Percentiles rank a stretch among this genome's conserved stretches.
phyloP scores from a whole-genome alignment of 1,284 basidiomycete species.

The Leccinum variabile region DNA sequence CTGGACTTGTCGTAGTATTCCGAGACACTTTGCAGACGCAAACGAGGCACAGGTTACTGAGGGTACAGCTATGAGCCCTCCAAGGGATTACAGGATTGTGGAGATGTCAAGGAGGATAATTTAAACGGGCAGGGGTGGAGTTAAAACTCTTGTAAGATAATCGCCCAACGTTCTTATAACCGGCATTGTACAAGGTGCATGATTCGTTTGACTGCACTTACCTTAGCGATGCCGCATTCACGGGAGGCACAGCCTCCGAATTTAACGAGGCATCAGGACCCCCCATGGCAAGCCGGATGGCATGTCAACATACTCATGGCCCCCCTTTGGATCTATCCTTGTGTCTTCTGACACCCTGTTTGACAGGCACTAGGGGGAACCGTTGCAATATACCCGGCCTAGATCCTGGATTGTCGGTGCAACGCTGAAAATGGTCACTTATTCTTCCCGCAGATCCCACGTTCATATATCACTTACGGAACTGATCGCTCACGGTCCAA shows the following conservation, averaged over 20 bases:
- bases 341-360: constrained; percentile 35
- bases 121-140: constrained; percentile 34
- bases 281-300: constrained; percentile 28
- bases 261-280: constrained; percentile 33
- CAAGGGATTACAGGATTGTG: constrained; percentile 20
- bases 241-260: constrained; percentile 32
- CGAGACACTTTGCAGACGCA: not conserved
- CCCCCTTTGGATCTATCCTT: constrained; percentile 21
- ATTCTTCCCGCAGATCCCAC: constrained; percentile 19
- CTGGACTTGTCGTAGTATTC: constrained; percentile 21
- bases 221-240: constrained; percentile 41
- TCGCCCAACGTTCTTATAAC: constrained; percentile 37
- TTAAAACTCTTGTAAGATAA: constrained; percentile 39
- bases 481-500: constrained; percentile 36
- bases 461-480: constrained; percentile 37
- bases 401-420: constrained; percentile 37
- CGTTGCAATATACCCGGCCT: constrained; percentile 21
- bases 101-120: constrained; percentile 28
- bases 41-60: constrained; percentile 11
- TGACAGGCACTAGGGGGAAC: constrained; percentile 32
- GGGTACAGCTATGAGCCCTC: constrained; percentile 14
- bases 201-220: constrained; percentile 20
- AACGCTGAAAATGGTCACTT: constrained; percentile 27
- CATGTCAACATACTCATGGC: constrained; percentile 39
- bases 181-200: constrained; percentile 34